These are phyloP conservation scores for Colletotrichum caudatum DNA, from an alignment of 2,329 filamentous ascomycete genomes.

Conservation along the genomic window DNA sequence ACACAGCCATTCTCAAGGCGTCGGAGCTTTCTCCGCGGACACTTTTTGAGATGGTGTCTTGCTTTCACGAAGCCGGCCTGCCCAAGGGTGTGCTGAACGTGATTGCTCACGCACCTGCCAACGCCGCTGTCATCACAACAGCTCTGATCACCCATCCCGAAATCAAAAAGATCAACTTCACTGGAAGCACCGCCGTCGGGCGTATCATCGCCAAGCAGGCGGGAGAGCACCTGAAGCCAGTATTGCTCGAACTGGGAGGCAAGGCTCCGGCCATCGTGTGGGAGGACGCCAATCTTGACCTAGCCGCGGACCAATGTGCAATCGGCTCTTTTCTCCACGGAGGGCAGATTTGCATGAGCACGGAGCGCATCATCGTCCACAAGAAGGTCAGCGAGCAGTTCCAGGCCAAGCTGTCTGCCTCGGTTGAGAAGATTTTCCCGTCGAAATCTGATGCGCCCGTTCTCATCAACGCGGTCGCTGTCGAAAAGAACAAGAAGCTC, in stretches of 20 bases:
- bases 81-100: conserved; percentile 81
- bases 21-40: conserved; percentile 75
- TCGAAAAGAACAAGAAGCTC: conserved; percentile 71
- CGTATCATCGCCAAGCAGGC: conserved; percentile 77
- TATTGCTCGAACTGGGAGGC: conserved; percentile 84
- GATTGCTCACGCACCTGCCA: conserved; percentile 72
- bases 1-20: conserved; percentile 80
- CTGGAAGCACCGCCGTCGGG: conserved; percentile 80
- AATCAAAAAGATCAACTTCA: conserved; percentile 88
- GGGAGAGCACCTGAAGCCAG: conserved; percentile 81
- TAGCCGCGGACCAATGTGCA: conserved; percentile 76
- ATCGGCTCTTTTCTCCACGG: conserved; percentile 78
- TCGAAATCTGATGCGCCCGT: conserved; percentile 74
- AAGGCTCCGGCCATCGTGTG: conserved; percentile 84
- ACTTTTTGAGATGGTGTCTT: conserved; percentile 70
- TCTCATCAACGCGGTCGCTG: conserved; percentile 75
- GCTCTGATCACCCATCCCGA: conserved; percentile 74
- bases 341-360: conserved; percentile 89
- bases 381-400: conserved; percentile 61
- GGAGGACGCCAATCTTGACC: conserved; percentile 81
- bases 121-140: conserved; percentile 75
- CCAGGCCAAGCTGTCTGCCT: conserved; percentile 55
- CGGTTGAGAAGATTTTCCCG: conserved; percentile 58
- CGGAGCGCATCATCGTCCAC: conserved; percentile 77
- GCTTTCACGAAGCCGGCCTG: conserved; percentile 80